phyloP scores from a whole-genome alignment of 345 rosid species.

The Conringia planisiliqua region DNA sequence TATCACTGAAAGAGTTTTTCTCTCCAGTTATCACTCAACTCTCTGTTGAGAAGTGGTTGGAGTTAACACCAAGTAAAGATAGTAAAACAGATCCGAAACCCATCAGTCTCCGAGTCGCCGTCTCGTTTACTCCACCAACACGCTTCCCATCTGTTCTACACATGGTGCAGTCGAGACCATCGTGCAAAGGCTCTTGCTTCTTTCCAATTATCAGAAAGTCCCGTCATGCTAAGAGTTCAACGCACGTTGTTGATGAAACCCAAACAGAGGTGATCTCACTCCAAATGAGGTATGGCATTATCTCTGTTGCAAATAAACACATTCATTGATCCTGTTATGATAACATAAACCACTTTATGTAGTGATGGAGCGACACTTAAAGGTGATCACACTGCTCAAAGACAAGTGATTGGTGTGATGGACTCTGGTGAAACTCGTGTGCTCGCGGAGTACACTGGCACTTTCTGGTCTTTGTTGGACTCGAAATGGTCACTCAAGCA shows the following conservation, averaged over 20 bases:
- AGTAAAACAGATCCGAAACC: constrained; percentile 42
- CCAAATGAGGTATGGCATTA: constrained; percentile 64
- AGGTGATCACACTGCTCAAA: constrained; percentile 29
- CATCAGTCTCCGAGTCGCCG: constrained; percentile 57
- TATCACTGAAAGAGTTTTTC: constrained; percentile 58
- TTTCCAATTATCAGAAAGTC: constrained; percentile 49
- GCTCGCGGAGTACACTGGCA: constrained; percentile 57
- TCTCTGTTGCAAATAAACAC: neutral
- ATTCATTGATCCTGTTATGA: neutral
- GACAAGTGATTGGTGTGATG: constrained; percentile 54
- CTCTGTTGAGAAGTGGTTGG: constrained; percentile 75
- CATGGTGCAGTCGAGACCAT: constrained; percentile 48
- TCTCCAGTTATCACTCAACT: constrained; percentile 61
- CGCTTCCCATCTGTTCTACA: constrained; percentile 48
- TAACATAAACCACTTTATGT: neutral
- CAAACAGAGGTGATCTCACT: constrained; percentile 63
- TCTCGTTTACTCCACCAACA: constrained; percentile 67
- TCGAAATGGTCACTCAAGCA: constrained; percentile 60
- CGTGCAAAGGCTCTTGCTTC: constrained; percentile 48
- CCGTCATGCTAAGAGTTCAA: constrained; percentile 43
- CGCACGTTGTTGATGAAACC: constrained; percentile 49
- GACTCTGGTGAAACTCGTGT: constrained; percentile 51
- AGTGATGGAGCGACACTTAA: constrained; percentile 34
- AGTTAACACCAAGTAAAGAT: constrained; percentile 45
- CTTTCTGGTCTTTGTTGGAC: constrained; percentile 68